Evolutionary conservation across 2,329 filamentous ascomycete genomes (phyloP).

Genomic region (Zelopaecilomyces penicillatus): DNA sequence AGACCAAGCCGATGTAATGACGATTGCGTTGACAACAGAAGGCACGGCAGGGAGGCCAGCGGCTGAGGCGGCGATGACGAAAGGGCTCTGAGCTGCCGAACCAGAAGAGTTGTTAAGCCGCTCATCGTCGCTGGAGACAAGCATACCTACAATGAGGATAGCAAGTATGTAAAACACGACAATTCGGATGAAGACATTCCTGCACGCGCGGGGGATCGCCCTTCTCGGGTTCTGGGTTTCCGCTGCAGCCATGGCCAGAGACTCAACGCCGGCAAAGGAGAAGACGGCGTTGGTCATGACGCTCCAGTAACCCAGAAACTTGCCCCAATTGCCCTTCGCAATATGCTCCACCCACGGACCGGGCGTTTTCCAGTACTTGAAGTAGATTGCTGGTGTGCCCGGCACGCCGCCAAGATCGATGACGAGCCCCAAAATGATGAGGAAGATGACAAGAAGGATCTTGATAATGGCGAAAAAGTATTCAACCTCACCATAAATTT

Average conservation of each 20-base stretch:
- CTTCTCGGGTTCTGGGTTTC: slow-evolving; percentile 48
- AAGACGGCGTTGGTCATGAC: slow-evolving; percentile 57
- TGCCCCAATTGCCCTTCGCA: slow-evolving; percentile 47
- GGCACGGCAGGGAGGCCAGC: slow-evolving; percentile 61
- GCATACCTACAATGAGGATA: slow-evolving; percentile 62
- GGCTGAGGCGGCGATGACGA: slow-evolving; percentile 62
- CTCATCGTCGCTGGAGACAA: slow-evolving; percentile 52
- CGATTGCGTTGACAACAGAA: slow-evolving; percentile 67
- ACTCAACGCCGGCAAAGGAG: slow-evolving; percentile 59
- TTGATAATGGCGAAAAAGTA: slow-evolving; percentile 46
- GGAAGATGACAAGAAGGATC: slow-evolving; percentile 51
- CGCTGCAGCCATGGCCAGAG: slow-evolving; percentile 53
- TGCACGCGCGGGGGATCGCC: slow-evolving; percentile 47
- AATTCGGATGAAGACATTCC: slow-evolving; percentile 50
- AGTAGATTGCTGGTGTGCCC: slow-evolving; percentile 51
- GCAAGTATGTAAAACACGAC: slow-evolving; percentile 54
- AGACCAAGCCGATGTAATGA: slow-evolving; percentile 61
- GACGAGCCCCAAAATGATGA: slow-evolving; percentile 54
- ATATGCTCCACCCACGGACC: slow-evolving; percentile 61
- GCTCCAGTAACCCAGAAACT: slow-evolving; percentile 59
- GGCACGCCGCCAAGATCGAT: slow-evolving; percentile 56
- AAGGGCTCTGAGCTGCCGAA: slow-evolving; percentile 47
- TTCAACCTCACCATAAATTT: slow-evolving; percentile 53
- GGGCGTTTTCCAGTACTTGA: slow-evolving; percentile 61
- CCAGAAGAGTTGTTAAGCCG: slow-evolving; percentile 40